Percentiles rank a stretch among this genome's conserved stretches.
phyloP scores from a whole-genome alignment of 2,329 filamentous ascomycete species.

The Diatrype stigma region DNA sequence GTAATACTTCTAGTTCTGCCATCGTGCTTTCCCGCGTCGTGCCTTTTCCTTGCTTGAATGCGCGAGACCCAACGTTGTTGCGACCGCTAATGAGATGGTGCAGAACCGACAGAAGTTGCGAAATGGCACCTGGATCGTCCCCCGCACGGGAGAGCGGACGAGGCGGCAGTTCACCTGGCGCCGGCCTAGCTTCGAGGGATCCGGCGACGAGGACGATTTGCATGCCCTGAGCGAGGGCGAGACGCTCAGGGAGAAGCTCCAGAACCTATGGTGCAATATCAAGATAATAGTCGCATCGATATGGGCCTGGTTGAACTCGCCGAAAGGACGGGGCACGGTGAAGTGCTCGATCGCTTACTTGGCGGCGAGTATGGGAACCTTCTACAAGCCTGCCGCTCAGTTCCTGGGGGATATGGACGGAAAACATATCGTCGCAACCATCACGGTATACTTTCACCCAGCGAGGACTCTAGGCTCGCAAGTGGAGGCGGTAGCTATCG shows the following conservation, averaged over 20 bases:
- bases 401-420: conserved; percentile 81
- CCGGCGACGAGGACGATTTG: conserved; percentile 28
- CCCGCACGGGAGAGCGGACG: conserved; percentile 78
- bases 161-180: conserved; percentile 76
- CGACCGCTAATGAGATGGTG: conserved; percentile 48
- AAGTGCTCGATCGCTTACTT: conserved; percentile 92
- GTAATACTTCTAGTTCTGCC: background rate
- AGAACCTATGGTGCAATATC: conserved; percentile 32
- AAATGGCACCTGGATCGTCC: conserved; percentile 83
- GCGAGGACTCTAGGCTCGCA: conserved; percentile 83
- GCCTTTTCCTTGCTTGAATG: conserved; percentile 25
- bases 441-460: conserved; percentile 94
- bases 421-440: conserved; percentile 89
- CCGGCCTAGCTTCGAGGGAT: conserved; percentile 35
- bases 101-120: conserved; percentile 61
- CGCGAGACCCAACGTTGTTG: too few relatives aligned
- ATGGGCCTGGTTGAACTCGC: conserved; percentile 63
- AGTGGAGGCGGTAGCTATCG: conserved; percentile 77
- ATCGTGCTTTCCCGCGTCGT: conserved; percentile 3
- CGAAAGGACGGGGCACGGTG: conserved; percentile 73
- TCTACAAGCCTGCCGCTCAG: conserved; percentile 67
- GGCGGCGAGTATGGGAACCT: conserved; percentile 80
- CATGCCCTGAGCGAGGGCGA: conserved; percentile 31
- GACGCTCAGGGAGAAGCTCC: conserved; percentile 31
- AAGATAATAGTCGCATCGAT: conserved; percentile 34